Base-by-base conservation (phyloP, 1,284 basidiomycete species). In the Ganoderma lingzhi region DNA sequence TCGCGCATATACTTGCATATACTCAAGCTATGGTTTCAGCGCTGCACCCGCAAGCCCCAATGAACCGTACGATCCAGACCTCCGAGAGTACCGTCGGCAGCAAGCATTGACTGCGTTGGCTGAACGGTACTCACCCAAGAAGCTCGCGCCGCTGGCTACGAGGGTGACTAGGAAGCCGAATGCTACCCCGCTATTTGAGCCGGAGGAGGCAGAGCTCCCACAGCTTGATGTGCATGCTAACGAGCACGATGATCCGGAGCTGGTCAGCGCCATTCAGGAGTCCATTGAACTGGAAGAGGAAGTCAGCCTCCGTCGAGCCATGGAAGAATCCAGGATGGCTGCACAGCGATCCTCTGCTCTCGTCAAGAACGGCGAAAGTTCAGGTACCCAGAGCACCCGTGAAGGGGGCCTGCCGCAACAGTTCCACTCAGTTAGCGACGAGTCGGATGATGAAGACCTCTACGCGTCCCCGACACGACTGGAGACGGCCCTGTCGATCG, bases 71-170 rank as follows among this genome's bases (percentile, higher is more conserved):
- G 93, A 95, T 78, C 82, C 87, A 3, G 93, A 96, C 75, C 80
- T 95, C 65, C 86, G 88, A 28, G 87, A 90, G 73, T 89, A 90
- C 76, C 90, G 88, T 69, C 85, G 88, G 39, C 85, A 85, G 60
- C 88, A 91, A 81, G 90, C 92, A 0, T 81, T 96, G 19, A 82
- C 88, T 35, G 91, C 90, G 1, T 87, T 94, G 44, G 85, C 85
- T 6, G 82, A 81, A 41, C 86, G 93, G 23, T 85, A 88, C 66
- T 81, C 85, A 0, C 84, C 85, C 5, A 87, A 84, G 72, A 82
- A 82, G 58, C 73, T 80, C 12, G 75, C 78, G 8, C 78, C 81
- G n/a, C 72, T 77, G 35, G 77, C 75, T 28, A 79, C 78, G 12
- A 82, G 75, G 67, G 76, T 67, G 60, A 75, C 71, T 65, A 79